Base-by-base conservation (phyloP, 441 rosid genomes). In the Daphne laureola region DNA sequence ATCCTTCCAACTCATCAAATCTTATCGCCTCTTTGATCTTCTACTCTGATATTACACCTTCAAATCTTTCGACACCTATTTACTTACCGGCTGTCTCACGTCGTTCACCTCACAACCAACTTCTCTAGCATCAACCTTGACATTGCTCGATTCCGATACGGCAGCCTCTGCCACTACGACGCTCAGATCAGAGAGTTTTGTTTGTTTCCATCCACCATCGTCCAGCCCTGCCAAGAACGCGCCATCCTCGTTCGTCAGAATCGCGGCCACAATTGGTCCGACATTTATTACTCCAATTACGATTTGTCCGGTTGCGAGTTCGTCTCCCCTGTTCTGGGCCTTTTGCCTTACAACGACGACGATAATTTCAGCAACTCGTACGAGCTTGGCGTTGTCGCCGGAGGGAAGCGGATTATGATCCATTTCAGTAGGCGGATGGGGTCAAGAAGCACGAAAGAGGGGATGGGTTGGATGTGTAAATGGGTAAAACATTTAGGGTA, bases 161-260 rank as follows among this genome's bases (percentile, higher is more conserved):
- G 98, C 46, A 87, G 98, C 60, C 75, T 91, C 35, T 68, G 71
- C 43, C 64, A 90, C 62, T 87, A 91, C 50, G 96, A 95, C 0
- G 92, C 92, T 0, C 79, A 51, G 55, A 53, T 91, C 17, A 78
- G 80, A 56, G 96, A 91, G 68, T 85, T 91, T 66, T 78, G 72
- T 56, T 66, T 91, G 18, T 82, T 83, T 2, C 65, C 69, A 12
- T 95, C 95, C 0, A 81, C 82, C 3, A 73, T 51, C 0, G 73
- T 91, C 43, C 81, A 74, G 55, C 95, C 98, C 21, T 85, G 98
- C 27, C 77, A 72, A 9, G 95, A 87, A 58, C 83, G 98, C 73
- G 87, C 87, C 54, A 67, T 87, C 80, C 54, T 91, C 35, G 77
- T 85, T 21, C 73, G 80, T 61, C 96, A 91, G 71, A 76, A 81